Conservation (phyloP, 192 early-diverging fungal species). For the Hyaloraphidium curvatum region DNA sequence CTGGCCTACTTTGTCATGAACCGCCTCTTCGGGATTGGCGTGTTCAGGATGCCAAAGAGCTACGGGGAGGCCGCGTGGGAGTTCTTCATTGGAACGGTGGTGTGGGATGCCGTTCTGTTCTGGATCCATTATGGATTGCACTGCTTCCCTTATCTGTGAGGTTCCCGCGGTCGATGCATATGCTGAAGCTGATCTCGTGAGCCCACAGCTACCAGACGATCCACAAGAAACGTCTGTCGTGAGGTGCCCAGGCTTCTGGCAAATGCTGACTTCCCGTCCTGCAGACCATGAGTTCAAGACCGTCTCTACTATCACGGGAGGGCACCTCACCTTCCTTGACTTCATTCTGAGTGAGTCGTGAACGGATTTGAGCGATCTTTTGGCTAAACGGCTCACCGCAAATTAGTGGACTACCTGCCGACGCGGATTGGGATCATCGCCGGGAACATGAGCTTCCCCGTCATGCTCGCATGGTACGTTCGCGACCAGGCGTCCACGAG, state of each 20-base stretch:
- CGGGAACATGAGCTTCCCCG: background rate
- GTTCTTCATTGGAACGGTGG: background rate
- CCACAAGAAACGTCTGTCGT: background rate
- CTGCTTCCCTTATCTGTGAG: slow-evolving; percentile 2
- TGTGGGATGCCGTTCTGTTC: background rate
- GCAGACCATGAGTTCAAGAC: background rate
- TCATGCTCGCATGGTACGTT: background rate
- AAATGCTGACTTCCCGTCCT: background rate
- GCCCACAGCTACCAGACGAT: background rate
- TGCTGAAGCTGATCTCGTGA: too few relatives aligned
- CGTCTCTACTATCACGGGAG: background rate
- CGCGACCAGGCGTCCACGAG: background rate
- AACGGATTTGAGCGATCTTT: background rate
- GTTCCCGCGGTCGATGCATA: too few relatives aligned
- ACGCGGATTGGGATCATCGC: background rate
- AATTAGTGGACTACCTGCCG: background rate
- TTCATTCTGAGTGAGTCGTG: background rate
- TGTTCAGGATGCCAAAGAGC: background rate
- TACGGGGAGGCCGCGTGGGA: background rate
- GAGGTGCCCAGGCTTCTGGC: background rate
- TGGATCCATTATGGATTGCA: slow-evolving; percentile 1
- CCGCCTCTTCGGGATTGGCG: background rate
- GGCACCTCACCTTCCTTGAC: slow-evolving; percentile 2
- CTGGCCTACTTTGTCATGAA: background rate
- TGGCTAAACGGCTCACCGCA: background rate